phyloP scores from a whole-genome alignment of 2,329 filamentous ascomycete species.

The Nemania abortiva region DNA sequence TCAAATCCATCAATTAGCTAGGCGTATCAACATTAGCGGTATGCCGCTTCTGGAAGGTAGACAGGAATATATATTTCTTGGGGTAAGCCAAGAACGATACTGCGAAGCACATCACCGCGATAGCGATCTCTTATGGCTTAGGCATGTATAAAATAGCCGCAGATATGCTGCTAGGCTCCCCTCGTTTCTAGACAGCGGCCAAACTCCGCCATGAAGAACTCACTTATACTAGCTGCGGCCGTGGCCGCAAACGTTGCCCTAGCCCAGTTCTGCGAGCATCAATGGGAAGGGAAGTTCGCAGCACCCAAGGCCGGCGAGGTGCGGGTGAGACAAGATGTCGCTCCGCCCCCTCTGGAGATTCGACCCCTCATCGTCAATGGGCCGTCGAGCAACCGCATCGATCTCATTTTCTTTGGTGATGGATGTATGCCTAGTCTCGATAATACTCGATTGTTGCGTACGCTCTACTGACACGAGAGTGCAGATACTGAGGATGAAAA shows the following conservation, averaged over 20 bases:
- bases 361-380: conserved; percentile 51
- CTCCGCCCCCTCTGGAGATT: conserved; percentile 49
- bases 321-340: conserved; percentile 38
- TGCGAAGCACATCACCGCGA: background rate
- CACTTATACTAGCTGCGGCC: conserved; percentile 34
- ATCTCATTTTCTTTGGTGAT: conserved; percentile 51
- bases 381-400: conserved; percentile 48
- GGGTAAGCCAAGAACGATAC: conserved; percentile 31
- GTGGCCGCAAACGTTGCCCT: conserved; percentile 30
- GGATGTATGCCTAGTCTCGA: conserved; percentile 44
- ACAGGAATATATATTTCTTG: conserved; percentile 7
- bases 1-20: conserved; percentile 15
- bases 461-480: conserved; percentile 8
- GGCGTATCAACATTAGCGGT: conserved; percentile 12
- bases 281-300: conserved; percentile 49
- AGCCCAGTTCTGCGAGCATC: conserved; percentile 49
- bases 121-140: background rate
- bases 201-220: conserved; percentile 34
- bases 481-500: conserved; percentile 50
- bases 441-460: background rate
- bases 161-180: background rate
- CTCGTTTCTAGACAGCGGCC: background rate
- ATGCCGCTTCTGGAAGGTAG: conserved; percentile 34
- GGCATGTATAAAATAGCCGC: conserved; percentile 12
- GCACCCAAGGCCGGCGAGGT: conserved; percentile 43